Base-by-base conservation (phyloP, 805 yeast genomes). In the Zygosaccharomyces kombuchaensis region DNA sequence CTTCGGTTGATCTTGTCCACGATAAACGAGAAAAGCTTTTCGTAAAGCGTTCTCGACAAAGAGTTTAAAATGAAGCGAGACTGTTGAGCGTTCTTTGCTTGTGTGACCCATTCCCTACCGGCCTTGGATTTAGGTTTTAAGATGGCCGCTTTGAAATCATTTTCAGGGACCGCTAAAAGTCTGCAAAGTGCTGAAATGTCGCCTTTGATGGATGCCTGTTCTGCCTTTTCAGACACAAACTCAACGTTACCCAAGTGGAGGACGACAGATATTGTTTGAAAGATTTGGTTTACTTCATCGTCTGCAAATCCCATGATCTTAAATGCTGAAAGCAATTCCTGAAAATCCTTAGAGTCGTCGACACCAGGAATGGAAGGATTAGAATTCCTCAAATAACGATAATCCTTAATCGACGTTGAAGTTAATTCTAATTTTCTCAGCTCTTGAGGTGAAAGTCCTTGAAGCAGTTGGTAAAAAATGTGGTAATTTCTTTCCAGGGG, bases 401-500 rank as follows among this genome's bases (percentile, higher is more conserved):
- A 62, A 35, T 51, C 53, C 2, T 45, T 43, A 12, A 58, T 47
- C 9, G 60, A 50, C 14, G 51, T 57, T 13, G 65, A 56, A 7
- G 63, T 60, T 16, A 85, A 67, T 1, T 74, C 72, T 22, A 79
- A 68, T 19, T 69, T 65, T 4, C 70, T 56, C 5, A 87, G 65
- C n/a, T 73, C 75, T 2, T 64, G 62, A 2, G 75, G 66, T 1
- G 82, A 59, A 32, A 78, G 76, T 16, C 96, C 96, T 37, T 75
- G 72, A 30, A 93, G 67, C 34, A 93, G 66, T 60, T 93, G 97
- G 66, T 93, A 93, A 62, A 93, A 93, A 4, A 90, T 78, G 63
- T 93, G 99, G 62, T 91, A 93, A 62, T 90, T 93, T 64, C 99
- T 77, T 67, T 93, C 99, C 16, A 76, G 69, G 6, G 69, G 50